Percentiles rank a stretch among this genome's conserved stretches.
These are phyloP conservation scores for Candida cerambycidarum DNA, from an alignment of 805 yeast species.

Conservation along the genomic window DNA sequence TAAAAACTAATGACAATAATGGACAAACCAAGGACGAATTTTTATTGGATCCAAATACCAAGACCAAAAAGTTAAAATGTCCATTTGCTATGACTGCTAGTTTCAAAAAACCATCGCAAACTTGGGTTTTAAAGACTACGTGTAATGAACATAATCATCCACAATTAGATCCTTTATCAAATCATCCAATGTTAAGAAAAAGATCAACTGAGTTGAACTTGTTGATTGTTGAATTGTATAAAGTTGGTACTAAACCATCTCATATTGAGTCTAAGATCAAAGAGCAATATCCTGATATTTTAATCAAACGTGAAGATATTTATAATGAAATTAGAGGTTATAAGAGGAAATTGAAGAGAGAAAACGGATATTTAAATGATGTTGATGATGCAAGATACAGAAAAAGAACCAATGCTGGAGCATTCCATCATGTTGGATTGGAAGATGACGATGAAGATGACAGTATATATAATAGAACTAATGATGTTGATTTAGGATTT, in stretches of 20 bases:
- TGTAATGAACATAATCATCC: constrained; percentile 61
- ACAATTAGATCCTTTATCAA: constrained; percentile 53
- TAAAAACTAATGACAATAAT: constrained; percentile 18
- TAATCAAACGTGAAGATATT: constrained; percentile 57
- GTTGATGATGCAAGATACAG: constrained; percentile 18
- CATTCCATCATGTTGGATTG: constrained; percentile 24
- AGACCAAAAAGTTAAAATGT: constrained; percentile 54
- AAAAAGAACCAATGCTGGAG: constrained; percentile 25
- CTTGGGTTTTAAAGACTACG: constrained; percentile 53
- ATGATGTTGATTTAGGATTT: constrained; percentile 15
- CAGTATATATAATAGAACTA: constrained; percentile 17
- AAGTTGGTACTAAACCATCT: constrained; percentile 55
- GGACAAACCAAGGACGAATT: constrained; percentile 19
- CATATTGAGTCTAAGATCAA: constrained; percentile 52
- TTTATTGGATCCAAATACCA: constrained; percentile 40
- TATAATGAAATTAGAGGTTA: constrained; percentile 58
- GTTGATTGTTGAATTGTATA: constrained; percentile 51
- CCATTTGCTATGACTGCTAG: constrained; percentile 62
- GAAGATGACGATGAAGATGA: constrained; percentile 21
- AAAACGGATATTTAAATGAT: constrained; percentile 26
- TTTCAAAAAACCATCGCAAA: constrained; percentile 47
- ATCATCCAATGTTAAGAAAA: constrained; percentile 58
- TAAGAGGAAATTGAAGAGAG: constrained; percentile 50
- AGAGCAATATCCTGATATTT: constrained; percentile 52
- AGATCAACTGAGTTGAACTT: constrained; percentile 52